Base-by-base conservation (phyloP, 352 stramenopile species). In the Phytophthora syringae region DNA sequence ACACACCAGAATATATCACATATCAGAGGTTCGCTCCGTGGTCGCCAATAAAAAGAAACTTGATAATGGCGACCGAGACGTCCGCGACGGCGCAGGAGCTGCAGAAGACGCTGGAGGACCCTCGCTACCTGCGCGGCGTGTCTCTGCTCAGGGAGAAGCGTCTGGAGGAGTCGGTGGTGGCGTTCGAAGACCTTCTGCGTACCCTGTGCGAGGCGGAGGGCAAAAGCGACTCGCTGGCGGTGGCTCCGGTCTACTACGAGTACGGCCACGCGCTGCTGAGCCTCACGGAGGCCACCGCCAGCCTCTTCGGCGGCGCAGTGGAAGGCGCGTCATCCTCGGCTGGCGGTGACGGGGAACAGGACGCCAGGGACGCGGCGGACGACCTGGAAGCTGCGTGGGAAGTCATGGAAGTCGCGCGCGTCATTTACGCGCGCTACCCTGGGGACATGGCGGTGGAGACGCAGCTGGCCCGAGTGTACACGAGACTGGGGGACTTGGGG, bases 371-470 rank as follows among this genome's bases (percentile, higher is more conserved):
- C 28, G 74, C 68, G 11, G 74, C 74, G 1, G 86, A 94, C 57
- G 88, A 96, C 60, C 72, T 96, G 43, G 83, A 96, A 47, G 73
- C 91, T 10, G 88, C 88, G 24, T 96, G 88, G 88, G 86, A 96
- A 68, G 91, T 94, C 79, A 81, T 96, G 40, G 88, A 96, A 52
- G 61, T 94, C 11, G 84, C 88, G 27, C 84, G 88, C 20, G 84
- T 96, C 52, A 89, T 96, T 54, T 92, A 93, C 64, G 77, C 83
- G 60, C 82, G 86, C 10, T 88, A 84, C 55, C 74, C 82, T 7
- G 83, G 85, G 18, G 86, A 94, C 22, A 32, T 82, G 28, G 78
- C 77, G 16, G 79, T 94, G 11, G 82, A 96, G 59, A 83, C 85
- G 53, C 86, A 96, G 49, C 72, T 96, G 15, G 84, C 80, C 52